These are phyloP conservation scores for Fagus crenata DNA, from an alignment of 306 rosid genomes.

Conservation along the genomic window DNA sequence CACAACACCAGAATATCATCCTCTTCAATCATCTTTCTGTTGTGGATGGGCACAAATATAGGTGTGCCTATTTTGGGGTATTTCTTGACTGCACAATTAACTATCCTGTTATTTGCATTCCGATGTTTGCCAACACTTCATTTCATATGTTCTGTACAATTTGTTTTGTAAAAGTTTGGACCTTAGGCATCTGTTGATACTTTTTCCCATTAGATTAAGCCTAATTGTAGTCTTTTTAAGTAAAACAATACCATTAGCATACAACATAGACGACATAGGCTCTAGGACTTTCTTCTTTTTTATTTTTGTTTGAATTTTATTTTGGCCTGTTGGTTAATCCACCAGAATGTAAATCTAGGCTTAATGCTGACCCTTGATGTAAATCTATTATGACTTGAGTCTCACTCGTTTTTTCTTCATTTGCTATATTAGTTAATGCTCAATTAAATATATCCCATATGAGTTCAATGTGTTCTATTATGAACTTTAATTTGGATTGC, in stretches of 20 bases:
- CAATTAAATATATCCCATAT: neutral
- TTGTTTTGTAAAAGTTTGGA: neutral
- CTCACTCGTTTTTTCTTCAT: neutral
- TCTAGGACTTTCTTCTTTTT: neutral
- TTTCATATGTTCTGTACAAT: no score
- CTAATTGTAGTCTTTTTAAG: neutral
- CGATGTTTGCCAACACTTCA: neutral
- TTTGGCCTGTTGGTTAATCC: neutral
- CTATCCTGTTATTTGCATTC: neutral
- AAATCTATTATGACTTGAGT: no score
- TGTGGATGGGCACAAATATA: neutral
- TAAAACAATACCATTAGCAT: neutral
- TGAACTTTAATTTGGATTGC: neutral
- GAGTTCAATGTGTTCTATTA: neutral
- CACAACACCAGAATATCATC: neutral
- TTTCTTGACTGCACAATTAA: neutral
- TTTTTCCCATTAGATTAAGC: neutral
- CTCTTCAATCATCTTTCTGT: neutral
- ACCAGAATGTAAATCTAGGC: neutral
- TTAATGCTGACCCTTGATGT: neutral
- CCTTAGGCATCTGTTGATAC: neutral
- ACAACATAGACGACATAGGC: neutral
- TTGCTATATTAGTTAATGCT: slow-evolving; percentile 3
- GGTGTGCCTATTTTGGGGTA: neutral
- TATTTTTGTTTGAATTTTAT: neutral